phyloP scores from a whole-genome alignment of 768 basidiomycete genomes.

The Naematelia encephala region DNA sequence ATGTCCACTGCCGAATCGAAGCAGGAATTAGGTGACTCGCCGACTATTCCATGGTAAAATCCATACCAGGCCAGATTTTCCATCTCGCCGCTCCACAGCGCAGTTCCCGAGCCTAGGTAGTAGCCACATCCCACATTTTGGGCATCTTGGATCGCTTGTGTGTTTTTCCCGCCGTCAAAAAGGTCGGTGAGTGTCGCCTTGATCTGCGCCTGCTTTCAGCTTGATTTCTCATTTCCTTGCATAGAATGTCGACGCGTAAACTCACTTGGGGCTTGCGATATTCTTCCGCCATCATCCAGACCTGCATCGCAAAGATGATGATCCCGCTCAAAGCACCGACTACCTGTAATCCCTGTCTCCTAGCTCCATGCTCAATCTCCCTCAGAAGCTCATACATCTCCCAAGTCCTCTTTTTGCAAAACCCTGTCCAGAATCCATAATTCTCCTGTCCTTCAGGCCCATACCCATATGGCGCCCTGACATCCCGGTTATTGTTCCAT shows the following conservation, averaged over 20 bases:
- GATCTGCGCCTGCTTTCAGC: neutral
- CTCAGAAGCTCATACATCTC: slow-evolving; percentile 24
- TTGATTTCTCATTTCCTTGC: too few species aligned
- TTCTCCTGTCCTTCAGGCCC: slow-evolving; percentile 12
- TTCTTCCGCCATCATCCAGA: slow-evolving; percentile 25
- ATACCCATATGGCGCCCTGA: slow-evolving; percentile 15
- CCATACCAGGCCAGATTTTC: slow-evolving; percentile 37
- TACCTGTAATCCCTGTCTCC: slow-evolving; percentile 34
- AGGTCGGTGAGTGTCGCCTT: neutral
- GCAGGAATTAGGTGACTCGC: slow-evolving; percentile 16
- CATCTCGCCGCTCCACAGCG: slow-evolving; percentile 24
- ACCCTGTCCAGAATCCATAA: neutral
- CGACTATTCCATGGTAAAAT: slow-evolving; percentile 24
- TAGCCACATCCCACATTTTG: slow-evolving; percentile 25
- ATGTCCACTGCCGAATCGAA: too few species aligned
- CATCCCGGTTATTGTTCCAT: slow-evolving; percentile 4
- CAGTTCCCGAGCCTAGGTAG: slow-evolving; percentile 28
- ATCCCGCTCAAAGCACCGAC: slow-evolving; percentile 23
- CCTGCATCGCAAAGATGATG: slow-evolving; percentile 23
- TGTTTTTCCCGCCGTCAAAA: slow-evolving; percentile 5
- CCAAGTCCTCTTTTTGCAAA: slow-evolving; percentile 19
- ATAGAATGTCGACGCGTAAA: too few species aligned
- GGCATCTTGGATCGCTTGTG: slow-evolving; percentile 11
- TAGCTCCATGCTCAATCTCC: slow-evolving; percentile 13
- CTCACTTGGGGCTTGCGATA: slow-evolving; percentile 15